Evolutionary conservation across 371 early-diverging fungal genomes (phyloP).

Genomic region (Actinomortierella ambigua): DNA sequence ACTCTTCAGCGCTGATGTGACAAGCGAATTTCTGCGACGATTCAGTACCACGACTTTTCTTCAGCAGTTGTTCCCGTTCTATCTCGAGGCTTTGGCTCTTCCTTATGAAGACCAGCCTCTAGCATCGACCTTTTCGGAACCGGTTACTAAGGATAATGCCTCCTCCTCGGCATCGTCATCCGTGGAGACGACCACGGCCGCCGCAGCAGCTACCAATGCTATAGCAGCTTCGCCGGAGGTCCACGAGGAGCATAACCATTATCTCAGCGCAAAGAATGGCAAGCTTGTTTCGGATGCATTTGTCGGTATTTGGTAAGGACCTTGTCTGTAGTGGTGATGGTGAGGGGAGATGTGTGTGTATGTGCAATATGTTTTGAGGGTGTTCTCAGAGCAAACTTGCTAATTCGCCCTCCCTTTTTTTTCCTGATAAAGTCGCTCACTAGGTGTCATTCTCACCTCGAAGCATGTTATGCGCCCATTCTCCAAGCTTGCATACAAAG

Average conservation of each 20-base stretch:
- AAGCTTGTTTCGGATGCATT: constrained; percentile 56
- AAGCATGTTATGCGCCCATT: constrained; percentile 68
- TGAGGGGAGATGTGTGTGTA: too few species aligned
- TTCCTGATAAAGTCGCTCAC: constrained; percentile 30
- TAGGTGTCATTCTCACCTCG: constrained; percentile 65
- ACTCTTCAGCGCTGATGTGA: constrained; percentile 50
- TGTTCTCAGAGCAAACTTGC: background rate
- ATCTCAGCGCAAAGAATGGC: constrained; percentile 16
- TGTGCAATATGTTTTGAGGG: too few species aligned
- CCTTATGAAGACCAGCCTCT: constrained; percentile 29
- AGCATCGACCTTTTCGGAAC: constrained; percentile 8
- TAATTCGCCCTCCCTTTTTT: background rate
- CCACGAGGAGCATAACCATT: constrained; percentile 8
- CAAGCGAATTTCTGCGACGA: constrained; percentile 58
- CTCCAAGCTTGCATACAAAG: constrained; percentile 60
- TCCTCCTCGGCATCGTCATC: constrained; percentile 12
- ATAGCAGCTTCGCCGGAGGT: constrained; percentile 26
- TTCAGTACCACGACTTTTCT: constrained; percentile 62
- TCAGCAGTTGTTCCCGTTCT: constrained; percentile 66
- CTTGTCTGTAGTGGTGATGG: too few species aligned
- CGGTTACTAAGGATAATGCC: constrained; percentile 16
- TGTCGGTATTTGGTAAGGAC: constrained; percentile 52
- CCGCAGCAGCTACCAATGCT: constrained; percentile 5
- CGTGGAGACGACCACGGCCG: background rate
- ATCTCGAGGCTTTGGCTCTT: constrained; percentile 57